Evolutionary conservation across 306 rosid genomes (phyloP), one percentile per base, ranked within the genome.

Genomic region (Corylus avellana): DNA sequence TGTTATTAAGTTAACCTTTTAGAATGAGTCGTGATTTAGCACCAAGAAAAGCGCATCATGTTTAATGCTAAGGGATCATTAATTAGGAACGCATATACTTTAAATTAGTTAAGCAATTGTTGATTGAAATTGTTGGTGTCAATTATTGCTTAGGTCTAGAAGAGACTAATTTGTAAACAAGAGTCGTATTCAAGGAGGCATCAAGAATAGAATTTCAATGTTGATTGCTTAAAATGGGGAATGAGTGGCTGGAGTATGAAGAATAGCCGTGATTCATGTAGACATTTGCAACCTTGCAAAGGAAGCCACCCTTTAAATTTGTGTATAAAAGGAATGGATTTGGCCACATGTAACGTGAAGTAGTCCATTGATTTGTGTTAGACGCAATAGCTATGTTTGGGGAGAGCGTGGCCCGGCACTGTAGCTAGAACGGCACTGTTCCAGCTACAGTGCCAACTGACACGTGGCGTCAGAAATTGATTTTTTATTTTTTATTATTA

Each of bases 181-280:
- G 64, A 73, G 63, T 57, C 32, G 59, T 54, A 54, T 17, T 48
- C 20, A 39, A 55, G 58, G 76, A 57, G 48, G 72, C 35, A 35
- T 29, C 1, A 12, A 12, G 16, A 48, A 14, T 18, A 47, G 39
- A 6, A 47, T 67, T 25, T 62, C 57, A 48, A 62, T 32, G 69
- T 12, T 12, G 55, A 48, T 73, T 58, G 75, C 80, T 59, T 77
- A 70, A 61, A 22, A 54, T 75, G 18, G 59, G 61, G 77, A 55
- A 17, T 64, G 7, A 67, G 16, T 51, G 29, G 44, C 62, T 16
- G 42, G 57, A 63, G 35, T 32, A 32, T 32, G 35, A 32, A 32
- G 44, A 54, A 64, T 25, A 49, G 17, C 35, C 76, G 14, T 39
- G 48, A 73, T 56, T 81, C 61, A 49, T 68, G 67, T 76, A 76